Conservation (phyloP, 2,329 filamentous ascomycete genomes). For the Plenodomus lindquistii region DNA sequence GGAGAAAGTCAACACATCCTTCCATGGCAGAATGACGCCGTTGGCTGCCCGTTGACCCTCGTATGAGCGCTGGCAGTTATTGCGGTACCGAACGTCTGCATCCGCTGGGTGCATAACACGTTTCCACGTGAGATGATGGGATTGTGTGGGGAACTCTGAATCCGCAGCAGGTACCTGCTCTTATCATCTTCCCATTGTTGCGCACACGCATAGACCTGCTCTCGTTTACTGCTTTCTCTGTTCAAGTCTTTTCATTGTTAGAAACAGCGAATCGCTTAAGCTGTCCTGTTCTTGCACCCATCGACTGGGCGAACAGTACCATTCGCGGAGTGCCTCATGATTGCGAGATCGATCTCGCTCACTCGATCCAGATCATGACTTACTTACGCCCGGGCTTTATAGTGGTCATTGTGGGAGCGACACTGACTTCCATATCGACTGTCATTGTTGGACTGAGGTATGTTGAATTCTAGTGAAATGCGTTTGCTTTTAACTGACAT, state of each 20-base stretch:
- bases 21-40: not conserved
- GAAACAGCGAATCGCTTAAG: not conserved
- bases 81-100: not conserved
- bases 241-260: not conserved
- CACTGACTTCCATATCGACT: slow-evolving; percentile 42
- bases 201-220: not conserved
- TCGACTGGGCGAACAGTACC: not conserved
- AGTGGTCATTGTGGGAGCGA: slow-evolving; percentile 39
- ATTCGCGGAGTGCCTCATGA: not conserved
- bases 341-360: not conserved
- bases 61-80: not conserved
- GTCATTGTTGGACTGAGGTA: slow-evolving; percentile 38
- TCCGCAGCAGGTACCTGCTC: not conserved
- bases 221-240: not conserved
- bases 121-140: not conserved
- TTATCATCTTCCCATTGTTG: not conserved
- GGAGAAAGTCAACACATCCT: not conserved
- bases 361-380: slow-evolving; percentile 13
- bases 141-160: not conserved
- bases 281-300: not conserved
- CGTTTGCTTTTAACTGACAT: slow-evolving; percentile 3
- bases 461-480: slow-evolving; percentile 2
- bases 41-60: not conserved
- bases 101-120: not conserved
- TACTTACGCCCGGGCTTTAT: slow-evolving; percentile 38